Evolutionary conservation across 495 filamentous ascomycete genomes (phyloP), one percentile per base, ranked within the genome.

Genomic region (Amphirosellinia nigrospora): DNA sequence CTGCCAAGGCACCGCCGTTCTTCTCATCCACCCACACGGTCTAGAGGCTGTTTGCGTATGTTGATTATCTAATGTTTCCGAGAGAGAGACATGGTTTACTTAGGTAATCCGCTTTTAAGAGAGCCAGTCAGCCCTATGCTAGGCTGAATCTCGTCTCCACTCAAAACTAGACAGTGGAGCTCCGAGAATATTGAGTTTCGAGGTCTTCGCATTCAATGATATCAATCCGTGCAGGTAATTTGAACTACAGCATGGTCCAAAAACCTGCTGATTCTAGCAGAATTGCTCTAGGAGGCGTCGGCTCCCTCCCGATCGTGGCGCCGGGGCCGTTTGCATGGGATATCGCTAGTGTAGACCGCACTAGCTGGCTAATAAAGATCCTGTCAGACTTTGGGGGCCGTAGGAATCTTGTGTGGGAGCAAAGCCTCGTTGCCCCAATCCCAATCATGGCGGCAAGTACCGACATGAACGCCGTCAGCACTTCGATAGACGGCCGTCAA

Each of bases 271-370:
- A 9, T 61, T 68, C 30, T 30, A 4, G 16, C 34, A 26, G 10
- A 45, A 43, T 15, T 21, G 53, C 26, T 39, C 11, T n/a, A 1
- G 15, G 28, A 58, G 38, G 30, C 66, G 45, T 62, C 56, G 66
- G 66, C 66, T 69, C 56, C 66, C 66, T 69, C 66, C 34, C 66
- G 55, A 69, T 39, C 55, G 56, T 68, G 66, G 62, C 61, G 61
- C 28, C 36, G 26, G 34, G n/a, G 59, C 60, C 6, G 36, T 11
- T 45, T 50, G 23, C 28, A 48, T 28, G 46, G 30, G 46, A 53
- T 48, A 19, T 28, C 45, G 10, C 63, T 32, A 36, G 34, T 36
- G 34, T 36, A 53, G 30, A 21, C 39, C 21, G 26, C 61, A 45
- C 41, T 61, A 60, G 41, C 39, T 61, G 56, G 41, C 39, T 58